These are phyloP conservation scores for Erigeron canadensis DNA, from an alignment of 129 eudicot species.

Conservation along the genomic window DNA sequence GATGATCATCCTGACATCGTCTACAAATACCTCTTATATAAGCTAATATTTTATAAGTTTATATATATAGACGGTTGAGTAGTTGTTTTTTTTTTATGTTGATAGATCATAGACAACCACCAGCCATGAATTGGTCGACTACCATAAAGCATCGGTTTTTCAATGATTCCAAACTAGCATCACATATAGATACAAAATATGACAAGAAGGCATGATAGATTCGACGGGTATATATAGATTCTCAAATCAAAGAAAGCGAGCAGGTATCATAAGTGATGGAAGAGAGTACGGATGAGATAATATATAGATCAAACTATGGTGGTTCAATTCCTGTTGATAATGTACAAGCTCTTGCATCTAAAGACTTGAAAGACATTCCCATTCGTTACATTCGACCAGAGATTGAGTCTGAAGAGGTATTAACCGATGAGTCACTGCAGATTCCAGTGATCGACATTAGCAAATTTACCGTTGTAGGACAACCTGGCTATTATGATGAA, in stretches of 20 bases:
- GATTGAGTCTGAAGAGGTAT: constrained; percentile 26
- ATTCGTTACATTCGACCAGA: constrained; percentile 50
- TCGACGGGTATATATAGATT: neutral
- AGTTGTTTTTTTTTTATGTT: neutral
- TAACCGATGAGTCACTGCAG: constrained; percentile 36
- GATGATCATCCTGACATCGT: too few species aligned
- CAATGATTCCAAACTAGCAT: neutral
- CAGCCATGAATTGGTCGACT: neutral
- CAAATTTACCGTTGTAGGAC: constrained; percentile 24
- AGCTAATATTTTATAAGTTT: too few species aligned
- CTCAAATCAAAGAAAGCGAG: too few species aligned
- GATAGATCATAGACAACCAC: neutral
- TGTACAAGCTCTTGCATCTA: constrained; percentile 51
- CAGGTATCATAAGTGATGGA: constrained; percentile 6
- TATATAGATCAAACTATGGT: constrained; percentile 31
- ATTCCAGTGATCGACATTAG: constrained; percentile 53
- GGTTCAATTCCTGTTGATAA: constrained; percentile 58
- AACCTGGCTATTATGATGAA: constrained; percentile 32
- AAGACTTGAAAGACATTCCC: constrained; percentile 42
- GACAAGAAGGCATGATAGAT: neutral
- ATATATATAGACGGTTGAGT: neutral
- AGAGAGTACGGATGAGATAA: neutral
- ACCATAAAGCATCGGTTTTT: constrained; percentile 8
- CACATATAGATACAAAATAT: neutral
- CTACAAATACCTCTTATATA: neutral